phyloP scores from a whole-genome alignment of 345 rosid genomes.

The Lepidium sativum region DNA sequence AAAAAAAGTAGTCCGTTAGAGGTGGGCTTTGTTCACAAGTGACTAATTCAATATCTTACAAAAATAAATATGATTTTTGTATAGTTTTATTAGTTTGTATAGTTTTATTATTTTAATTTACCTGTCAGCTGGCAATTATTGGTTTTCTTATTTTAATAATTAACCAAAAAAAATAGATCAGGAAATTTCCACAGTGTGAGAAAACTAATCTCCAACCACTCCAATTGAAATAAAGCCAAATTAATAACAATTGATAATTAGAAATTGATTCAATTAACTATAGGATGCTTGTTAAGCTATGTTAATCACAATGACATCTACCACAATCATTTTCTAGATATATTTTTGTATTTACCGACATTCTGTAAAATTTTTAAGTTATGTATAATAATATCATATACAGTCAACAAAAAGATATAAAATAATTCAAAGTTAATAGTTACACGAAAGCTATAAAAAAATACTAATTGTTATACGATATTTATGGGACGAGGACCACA shows the following conservation, averaged over 20 bases:
- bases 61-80: not conserved
- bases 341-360: conserved; percentile 8
- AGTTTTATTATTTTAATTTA: conserved; percentile 14
- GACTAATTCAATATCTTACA: conserved; percentile 20
- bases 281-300: conserved; percentile 19
- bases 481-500: conserved; percentile 18
- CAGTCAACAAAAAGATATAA: conserved; percentile 11
- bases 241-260: not conserved
- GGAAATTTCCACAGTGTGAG: conserved; percentile 20
- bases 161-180: not conserved
- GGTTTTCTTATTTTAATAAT: conserved; percentile 11
- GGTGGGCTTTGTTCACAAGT: conserved; percentile 12
- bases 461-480: conserved; percentile 5
- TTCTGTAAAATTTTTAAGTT: not conserved
- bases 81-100: too few relatives aligned
- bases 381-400: not conserved
- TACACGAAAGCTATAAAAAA: not conserved
- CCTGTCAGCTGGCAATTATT: conserved; percentile 30
- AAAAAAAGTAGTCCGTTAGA: conserved; percentile 22
- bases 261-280: not conserved
- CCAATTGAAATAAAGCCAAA: conserved; percentile 19
- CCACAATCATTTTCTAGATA: conserved; percentile 7
- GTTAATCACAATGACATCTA: conserved; percentile 26
- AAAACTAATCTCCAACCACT: conserved; percentile 32
- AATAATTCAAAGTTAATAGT: not conserved